A percentile compares a stretch with the other conserved stretches of the same genome.
Conservation (phyloP, 2,329 filamentous ascomycete genomes). For the Talaromyces albobiverticillius region DNA sequence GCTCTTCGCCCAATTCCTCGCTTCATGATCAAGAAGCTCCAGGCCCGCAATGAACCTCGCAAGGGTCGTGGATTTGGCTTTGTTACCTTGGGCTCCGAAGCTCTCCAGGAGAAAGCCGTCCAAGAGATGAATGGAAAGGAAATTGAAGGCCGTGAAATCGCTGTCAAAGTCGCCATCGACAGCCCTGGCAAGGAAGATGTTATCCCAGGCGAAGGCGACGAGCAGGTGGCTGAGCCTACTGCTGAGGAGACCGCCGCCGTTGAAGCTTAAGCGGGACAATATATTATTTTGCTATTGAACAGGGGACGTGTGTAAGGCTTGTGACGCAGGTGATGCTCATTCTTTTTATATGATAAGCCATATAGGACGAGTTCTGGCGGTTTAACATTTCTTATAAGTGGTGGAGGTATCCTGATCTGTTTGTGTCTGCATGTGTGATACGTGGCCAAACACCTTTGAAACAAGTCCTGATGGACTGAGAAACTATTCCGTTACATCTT, state of each 20-base stretch:
- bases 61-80: conserved; percentile 99
- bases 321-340: conserved; percentile 4
- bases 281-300: conserved; percentile 11
- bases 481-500: conserved; percentile 6
- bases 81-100: conserved; percentile 91
- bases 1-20: conserved; percentile 96
- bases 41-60: conserved; percentile 94
- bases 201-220: conserved; percentile 14
- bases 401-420: conserved; percentile 2
- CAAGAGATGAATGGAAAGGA: conserved; percentile 99
- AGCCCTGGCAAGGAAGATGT: conserved; percentile 97
- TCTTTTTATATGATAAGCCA: conserved; percentile 14
- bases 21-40: conserved; percentile 99
- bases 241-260: conserved; percentile 45
- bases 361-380: conserved; percentile 1
- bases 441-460: conserved; percentile 9
- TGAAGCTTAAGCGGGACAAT: conserved; percentile 28
- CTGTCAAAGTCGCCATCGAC: conserved; percentile 99
- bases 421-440: conserved; percentile 15
- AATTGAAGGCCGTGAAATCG: conserved; percentile 97
- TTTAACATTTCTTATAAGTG: conserved; percentile 14
- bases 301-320: conserved; percentile 14
- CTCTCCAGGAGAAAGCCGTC: conserved; percentile 95
- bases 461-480: conserved; percentile 5
- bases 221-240: conserved; percentile 25